A percentile compares a stretch with the other conserved stretches of the same genome.
Conservation (phyloP, 192 early-diverging fungal species). For the Allomyces macrogynus region DNA sequence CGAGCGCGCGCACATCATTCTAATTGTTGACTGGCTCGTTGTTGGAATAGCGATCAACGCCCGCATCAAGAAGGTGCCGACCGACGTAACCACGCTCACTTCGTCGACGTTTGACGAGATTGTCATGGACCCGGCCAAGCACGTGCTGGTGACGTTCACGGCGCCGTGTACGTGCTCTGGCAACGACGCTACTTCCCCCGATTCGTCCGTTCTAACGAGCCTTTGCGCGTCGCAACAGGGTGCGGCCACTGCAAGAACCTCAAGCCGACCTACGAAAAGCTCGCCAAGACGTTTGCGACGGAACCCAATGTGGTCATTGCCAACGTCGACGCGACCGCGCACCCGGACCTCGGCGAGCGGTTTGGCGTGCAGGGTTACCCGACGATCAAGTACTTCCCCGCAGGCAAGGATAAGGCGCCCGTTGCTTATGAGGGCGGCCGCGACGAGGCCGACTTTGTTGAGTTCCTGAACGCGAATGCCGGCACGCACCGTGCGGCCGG, state of each 20-base stretch:
- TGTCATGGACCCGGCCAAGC: slow-evolving; percentile 47
- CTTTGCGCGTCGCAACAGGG: too few species aligned
- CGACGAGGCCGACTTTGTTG: slow-evolving; percentile 44
- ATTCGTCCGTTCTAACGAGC: too few species aligned
- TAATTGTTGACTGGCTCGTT: too few species aligned
- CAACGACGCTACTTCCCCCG: too few species aligned
- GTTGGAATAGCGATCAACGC: neutral
- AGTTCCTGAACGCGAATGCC: slow-evolving; percentile 67
- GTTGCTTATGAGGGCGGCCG: slow-evolving; percentile 56
- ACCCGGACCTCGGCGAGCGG: slow-evolving; percentile 29
- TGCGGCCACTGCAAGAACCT: slow-evolving; percentile 68
- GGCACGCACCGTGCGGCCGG: slow-evolving; percentile 51
- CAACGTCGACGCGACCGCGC: slow-evolving; percentile 66
- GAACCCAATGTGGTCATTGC: slow-evolving; percentile 69
- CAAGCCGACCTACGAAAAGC: slow-evolving; percentile 54
- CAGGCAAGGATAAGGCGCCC: slow-evolving; percentile 32
- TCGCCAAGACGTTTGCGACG: slow-evolving; percentile 54
- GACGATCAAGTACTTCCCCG: slow-evolving; percentile 68
- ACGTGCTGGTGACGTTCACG: slow-evolving; percentile 79
- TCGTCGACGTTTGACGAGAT: slow-evolving; percentile 53
- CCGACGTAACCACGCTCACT: slow-evolving; percentile 48
- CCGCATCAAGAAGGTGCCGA: slow-evolving; percentile 38
- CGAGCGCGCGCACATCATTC: neutral
- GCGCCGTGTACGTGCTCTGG: slow-evolving; percentile 42
- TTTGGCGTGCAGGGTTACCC: slow-evolving; percentile 64